These are phyloP conservation scores for Stagonosporopsis tanaceti DNA, from an alignment of 2,329 filamentous ascomycete species.

Conservation along the genomic window DNA sequence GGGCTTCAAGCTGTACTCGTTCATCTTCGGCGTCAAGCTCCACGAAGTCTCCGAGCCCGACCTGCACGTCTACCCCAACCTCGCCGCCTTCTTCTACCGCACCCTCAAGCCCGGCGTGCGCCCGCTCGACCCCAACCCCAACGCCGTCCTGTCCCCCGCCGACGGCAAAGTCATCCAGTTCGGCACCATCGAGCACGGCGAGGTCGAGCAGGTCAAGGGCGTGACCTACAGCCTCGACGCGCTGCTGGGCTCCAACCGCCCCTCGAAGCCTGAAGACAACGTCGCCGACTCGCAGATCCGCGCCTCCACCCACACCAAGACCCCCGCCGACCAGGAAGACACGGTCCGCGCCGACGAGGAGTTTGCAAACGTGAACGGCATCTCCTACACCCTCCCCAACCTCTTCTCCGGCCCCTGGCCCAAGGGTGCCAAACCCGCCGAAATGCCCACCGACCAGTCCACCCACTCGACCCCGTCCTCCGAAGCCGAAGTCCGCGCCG, in stretches of 20 bases:
- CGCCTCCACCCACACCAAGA: conserved; percentile 40
- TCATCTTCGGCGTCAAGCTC: conserved; percentile 89
- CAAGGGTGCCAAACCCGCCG: conserved; percentile 54
- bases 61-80: conserved; percentile 87
- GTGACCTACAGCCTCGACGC: conserved; percentile 98
- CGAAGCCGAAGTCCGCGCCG: conserved; percentile 82
- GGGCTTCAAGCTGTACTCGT: conserved; percentile 91
- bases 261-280: conserved; percentile 55
- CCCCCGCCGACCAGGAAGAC: conserved; percentile 60
- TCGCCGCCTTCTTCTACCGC: conserved; percentile 97
- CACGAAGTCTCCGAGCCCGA: conserved; percentile 88
- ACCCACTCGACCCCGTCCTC: conserved; percentile 72
- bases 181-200: conserved; percentile 87
- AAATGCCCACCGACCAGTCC: conserved; percentile 75
- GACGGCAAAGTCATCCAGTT: conserved; percentile 93
- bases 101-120: conserved; percentile 87
- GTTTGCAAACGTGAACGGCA: conserved; percentile 92
- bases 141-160: conserved; percentile 84
- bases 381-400: conserved; percentile 89
- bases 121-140: conserved; percentile 81
- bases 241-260: conserved; percentile 69
- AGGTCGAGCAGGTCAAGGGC: conserved; percentile 98
- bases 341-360: conserved; percentile 84
- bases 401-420: conserved; percentile 76
- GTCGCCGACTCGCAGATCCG: conserved; percentile 30